Percentiles rank a stretch among this genome's conserved stretches.
Evolutionary conservation across 192 early-diverging fungal genomes (phyloP).

Genomic region (Backusella tuberculispora): DNA sequence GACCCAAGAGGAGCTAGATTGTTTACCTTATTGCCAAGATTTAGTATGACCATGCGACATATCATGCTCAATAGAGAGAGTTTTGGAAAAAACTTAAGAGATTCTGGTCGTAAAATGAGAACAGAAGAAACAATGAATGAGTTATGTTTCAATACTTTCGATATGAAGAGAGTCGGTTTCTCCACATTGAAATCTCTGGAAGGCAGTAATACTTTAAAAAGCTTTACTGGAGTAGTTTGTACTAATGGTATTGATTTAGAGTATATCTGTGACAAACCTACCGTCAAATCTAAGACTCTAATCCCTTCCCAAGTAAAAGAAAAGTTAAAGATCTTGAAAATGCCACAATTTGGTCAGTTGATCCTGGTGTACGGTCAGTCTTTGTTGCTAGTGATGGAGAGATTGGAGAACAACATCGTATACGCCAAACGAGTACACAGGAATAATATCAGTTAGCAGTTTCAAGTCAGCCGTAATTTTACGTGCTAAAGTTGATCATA

Average conservation of each 20-base stretch:
- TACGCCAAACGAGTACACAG: no score
- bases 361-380: no score
- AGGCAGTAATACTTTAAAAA: no score
- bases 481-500: no score
- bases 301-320: no score
- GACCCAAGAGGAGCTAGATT: slow-evolving; percentile 21
- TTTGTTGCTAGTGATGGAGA: no score
- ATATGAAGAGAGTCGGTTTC: slow-evolving; percentile 2
- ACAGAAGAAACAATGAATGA: neutral
- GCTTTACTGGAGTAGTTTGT: neutral
- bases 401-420: no score
- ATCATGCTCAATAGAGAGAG: neutral
- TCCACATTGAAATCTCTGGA: neutral
- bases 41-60: slow-evolving; percentile 4
- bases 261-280: no score
- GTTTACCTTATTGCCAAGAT: slow-evolving; percentile 13
- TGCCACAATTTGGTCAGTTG: no score
- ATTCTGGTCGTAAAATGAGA: neutral
- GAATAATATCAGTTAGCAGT: no score
- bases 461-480: no score
- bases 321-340: slow-evolving; percentile 29
- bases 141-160: neutral
- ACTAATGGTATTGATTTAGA: neutral
- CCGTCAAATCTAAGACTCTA: no score
- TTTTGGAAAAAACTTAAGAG: neutral